Percentiles rank a stretch among this genome's conserved stretches.
These are phyloP conservation scores for Cucumis variabilis DNA, from an alignment of 331 rosid species.

Conservation along the genomic window DNA sequence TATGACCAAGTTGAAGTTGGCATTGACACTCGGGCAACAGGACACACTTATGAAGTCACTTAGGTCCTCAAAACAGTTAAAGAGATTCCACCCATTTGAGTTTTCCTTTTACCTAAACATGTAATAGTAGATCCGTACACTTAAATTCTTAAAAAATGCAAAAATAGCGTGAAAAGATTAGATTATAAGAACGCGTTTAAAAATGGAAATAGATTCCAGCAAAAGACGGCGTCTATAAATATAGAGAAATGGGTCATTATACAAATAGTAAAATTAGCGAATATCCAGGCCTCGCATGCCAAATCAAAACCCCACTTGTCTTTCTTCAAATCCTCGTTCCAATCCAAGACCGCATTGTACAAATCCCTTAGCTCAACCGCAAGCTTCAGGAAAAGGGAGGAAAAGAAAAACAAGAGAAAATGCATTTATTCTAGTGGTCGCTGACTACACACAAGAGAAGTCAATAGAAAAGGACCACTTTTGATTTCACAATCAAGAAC, in stretches of 20 bases:
- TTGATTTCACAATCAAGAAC: slow-evolving; percentile 12
- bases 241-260: not conserved
- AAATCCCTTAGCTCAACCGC: not conserved
- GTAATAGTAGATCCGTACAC: not conserved
- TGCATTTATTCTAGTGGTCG: not conserved
- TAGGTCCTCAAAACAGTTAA: not conserved
- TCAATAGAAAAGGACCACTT: not conserved
- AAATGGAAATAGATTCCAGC: not conserved
- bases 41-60: not conserved
- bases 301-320: not conserved
- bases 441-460: not conserved
- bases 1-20: not conserved
- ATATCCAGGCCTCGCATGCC: not conserved
- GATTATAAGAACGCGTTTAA: not conserved
- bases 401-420: not conserved
- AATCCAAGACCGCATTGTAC: slow-evolving; percentile 3
- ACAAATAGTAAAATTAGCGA: not conserved
- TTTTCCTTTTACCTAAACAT: not conserved
- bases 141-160: not conserved
- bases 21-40: not conserved
- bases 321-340: not conserved
- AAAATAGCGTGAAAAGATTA: not conserved
- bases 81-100: not conserved
- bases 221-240: not conserved
- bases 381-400: not conserved